Evolutionary conservation across 2,329 filamentous ascomycete species (phyloP).

Genomic region (Chalaropsis thielavioides): DNA sequence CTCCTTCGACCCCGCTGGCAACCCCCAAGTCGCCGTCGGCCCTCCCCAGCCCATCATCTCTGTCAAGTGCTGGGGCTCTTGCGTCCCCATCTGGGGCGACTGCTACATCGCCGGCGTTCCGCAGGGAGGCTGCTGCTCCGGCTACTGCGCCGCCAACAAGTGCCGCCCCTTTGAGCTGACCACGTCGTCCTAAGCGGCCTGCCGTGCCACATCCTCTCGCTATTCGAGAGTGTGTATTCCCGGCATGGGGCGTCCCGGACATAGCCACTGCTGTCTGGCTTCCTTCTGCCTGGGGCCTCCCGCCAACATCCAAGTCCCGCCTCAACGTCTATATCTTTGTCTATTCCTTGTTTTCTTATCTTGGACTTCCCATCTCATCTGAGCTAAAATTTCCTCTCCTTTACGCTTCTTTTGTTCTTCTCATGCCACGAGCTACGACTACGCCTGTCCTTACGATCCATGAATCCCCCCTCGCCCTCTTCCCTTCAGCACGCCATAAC

Average conservation of each 20-base stretch:
- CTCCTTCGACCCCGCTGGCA: constrained; percentile 23
- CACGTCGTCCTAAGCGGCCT: not conserved
- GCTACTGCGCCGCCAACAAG: constrained; percentile 29
- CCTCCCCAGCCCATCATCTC: constrained; percentile 31
- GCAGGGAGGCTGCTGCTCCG: constrained; percentile 30
- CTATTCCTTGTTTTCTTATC: not conserved
- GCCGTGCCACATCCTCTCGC: not conserved
- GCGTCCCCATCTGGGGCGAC: constrained; percentile 28
- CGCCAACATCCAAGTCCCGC: not conserved
- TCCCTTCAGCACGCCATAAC: not conserved
- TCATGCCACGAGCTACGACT: not conserved
- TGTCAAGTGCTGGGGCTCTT: constrained; percentile 31
- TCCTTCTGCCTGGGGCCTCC: not conserved
- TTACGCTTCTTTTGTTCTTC: not conserved
- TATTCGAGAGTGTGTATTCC: not conserved
- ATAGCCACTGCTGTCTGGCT: not conserved
- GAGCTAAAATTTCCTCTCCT: not conserved
- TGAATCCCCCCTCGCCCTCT: not conserved
- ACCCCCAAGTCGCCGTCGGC: constrained; percentile 30
- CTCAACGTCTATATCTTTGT: not conserved
- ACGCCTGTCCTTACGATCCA: not conserved
- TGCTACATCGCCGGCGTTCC: constrained; percentile 28
- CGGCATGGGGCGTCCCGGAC: no score
- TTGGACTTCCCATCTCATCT: not conserved
- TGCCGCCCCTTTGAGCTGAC: constrained; percentile 26